Percentiles rank a stretch among this genome's conserved stretches.
These are phyloP conservation scores for Candida berthetii DNA, from an alignment of 805 yeast genomes.

Conservation along the genomic window DNA sequence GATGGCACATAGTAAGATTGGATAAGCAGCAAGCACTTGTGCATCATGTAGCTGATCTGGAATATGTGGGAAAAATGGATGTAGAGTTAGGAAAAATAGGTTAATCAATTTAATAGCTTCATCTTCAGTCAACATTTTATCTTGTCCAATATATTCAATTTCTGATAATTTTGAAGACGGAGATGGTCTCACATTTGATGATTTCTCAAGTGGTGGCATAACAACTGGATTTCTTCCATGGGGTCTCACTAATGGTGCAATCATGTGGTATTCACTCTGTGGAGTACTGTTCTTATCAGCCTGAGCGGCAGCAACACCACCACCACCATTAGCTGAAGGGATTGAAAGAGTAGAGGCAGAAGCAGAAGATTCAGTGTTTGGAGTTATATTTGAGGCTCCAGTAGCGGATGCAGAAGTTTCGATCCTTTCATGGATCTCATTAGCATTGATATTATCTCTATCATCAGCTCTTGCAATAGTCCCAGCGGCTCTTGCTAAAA, in stretches of 20 bases:
- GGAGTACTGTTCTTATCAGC: slow-evolving; percentile 4
- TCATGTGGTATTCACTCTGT: slow-evolving; percentile 1
- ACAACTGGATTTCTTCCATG: slow-evolving; percentile 16
- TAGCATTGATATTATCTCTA: slow-evolving; percentile 52
- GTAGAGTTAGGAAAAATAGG: slow-evolving; percentile 69
- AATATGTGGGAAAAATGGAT: slow-evolving; percentile 85
- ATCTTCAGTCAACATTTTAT: slow-evolving; percentile 50
- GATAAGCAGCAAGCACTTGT: slow-evolving; percentile 65
- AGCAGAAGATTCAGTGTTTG: slow-evolving; percentile 19
- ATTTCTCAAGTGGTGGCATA: slow-evolving; percentile 24
- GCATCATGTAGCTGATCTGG: slow-evolving; percentile 69
- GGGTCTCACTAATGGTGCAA: slow-evolving; percentile 20
- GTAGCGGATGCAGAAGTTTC: slow-evolving; percentile 21
- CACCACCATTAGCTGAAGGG: too few relatives aligned
- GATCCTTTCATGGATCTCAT: slow-evolving; percentile 39
- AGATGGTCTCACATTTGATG: slow-evolving; percentile 24
- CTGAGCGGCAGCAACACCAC: too few relatives aligned
- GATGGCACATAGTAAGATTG: slow-evolving; percentile 74
- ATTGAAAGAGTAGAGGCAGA: too few relatives aligned
- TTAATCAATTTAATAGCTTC: slow-evolving; percentile 56
- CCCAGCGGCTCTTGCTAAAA: slow-evolving; percentile 75
- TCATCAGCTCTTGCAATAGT: slow-evolving; percentile 65
- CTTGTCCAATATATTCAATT: slow-evolving; percentile 57
- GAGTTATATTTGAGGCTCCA: neutral
- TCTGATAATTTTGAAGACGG: slow-evolving; percentile 39